phyloP scores from a whole-genome alignment of 2,329 filamentous ascomycete genomes.

The Trichocomaceae sp. region DNA sequence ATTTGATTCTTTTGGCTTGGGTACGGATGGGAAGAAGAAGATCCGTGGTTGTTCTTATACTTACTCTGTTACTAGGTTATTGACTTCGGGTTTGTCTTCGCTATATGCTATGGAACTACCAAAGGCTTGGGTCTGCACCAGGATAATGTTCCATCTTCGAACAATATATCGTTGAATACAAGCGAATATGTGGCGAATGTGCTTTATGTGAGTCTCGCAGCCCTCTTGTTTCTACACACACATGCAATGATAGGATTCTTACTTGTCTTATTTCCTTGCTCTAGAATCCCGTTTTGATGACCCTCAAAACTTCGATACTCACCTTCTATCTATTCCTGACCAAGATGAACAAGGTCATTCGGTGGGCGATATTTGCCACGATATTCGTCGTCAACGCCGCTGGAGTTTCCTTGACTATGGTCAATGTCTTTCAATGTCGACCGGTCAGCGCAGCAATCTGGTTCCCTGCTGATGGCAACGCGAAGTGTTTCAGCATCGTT shows the following conservation, averaged over 20 bases:
- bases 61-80: slow-evolving; percentile 26
- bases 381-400: slow-evolving; percentile 71
- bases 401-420: slow-evolving; percentile 70
- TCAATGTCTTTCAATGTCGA: slow-evolving; percentile 81
- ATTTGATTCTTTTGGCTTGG: slow-evolving; percentile 76
- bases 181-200: slow-evolving; percentile 56
- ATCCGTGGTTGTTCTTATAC: slow-evolving; percentile 3
- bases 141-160: slow-evolving; percentile 26
- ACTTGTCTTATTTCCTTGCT: background rate
- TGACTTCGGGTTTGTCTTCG: slow-evolving; percentile 42
- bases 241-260: no score
- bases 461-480: slow-evolving; percentile 38
- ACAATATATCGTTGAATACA: slow-evolving; percentile 34
- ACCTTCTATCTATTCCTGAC: slow-evolving; percentile 83
- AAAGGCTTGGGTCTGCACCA: slow-evolving; percentile 41
- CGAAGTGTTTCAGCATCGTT: slow-evolving; percentile 55
- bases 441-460: slow-evolving; percentile 66
- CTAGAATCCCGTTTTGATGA: slow-evolving; percentile 85
- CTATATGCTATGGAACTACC: slow-evolving; percentile 39
- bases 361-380: slow-evolving; percentile 73
- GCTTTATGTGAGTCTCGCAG: slow-evolving; percentile 45
- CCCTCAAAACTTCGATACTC: slow-evolving; percentile 85
- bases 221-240: no score
- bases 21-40: slow-evolving; percentile 26
- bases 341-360: slow-evolving; percentile 68